Percentiles rank a stretch among this genome's conserved stretches.
Conservation (phyloP, 192 early-diverging fungal genomes). For the Rhizoclosmatium globosum region DNA sequence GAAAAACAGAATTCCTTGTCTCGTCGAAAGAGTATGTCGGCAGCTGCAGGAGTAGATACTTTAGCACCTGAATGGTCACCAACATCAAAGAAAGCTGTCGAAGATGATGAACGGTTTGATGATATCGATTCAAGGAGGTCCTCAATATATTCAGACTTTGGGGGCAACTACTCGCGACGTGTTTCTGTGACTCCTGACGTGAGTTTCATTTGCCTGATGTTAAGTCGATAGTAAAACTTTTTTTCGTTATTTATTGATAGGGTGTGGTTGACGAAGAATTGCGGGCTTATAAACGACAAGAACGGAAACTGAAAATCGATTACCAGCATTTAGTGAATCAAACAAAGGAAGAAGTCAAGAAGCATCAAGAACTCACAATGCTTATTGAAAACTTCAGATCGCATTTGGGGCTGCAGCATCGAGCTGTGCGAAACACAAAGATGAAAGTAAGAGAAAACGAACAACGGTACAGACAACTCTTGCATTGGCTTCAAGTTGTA, state of each 20-base stretch:
- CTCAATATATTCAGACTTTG: conserved; percentile 2
- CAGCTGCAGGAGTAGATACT: not conserved
- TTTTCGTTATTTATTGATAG: not conserved
- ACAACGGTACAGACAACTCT: conserved; percentile 26
- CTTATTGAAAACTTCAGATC: conserved; percentile 27
- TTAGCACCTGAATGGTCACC: not conserved
- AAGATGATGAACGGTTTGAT: not conserved
- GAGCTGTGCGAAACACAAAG: conserved; percentile 33
- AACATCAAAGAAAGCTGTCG: not conserved
- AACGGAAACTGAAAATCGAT: conserved; percentile 34
- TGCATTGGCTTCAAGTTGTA: conserved; percentile 42
- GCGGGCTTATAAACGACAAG: conserved; percentile 11
- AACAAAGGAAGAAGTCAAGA: conserved; percentile 22
- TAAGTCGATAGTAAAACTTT: not conserved
- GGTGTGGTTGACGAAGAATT: conserved; percentile 19
- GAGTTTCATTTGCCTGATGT: not conserved
- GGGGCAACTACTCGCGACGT: not conserved
- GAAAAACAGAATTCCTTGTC: not conserved
- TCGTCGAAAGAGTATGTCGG: not conserved
- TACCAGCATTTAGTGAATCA: conserved; percentile 13
- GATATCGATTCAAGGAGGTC: not conserved
- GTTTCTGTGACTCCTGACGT: not conserved
- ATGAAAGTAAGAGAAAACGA: conserved; percentile 41
- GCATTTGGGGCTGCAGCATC: conserved; percentile 7
- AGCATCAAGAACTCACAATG: conserved; percentile 23